Percentiles rank a stretch among this genome's conserved stretches.
Evolutionary conservation across 2,329 filamentous ascomycete species (phyloP).

Genomic region (Paramyrothecium roridum): DNA sequence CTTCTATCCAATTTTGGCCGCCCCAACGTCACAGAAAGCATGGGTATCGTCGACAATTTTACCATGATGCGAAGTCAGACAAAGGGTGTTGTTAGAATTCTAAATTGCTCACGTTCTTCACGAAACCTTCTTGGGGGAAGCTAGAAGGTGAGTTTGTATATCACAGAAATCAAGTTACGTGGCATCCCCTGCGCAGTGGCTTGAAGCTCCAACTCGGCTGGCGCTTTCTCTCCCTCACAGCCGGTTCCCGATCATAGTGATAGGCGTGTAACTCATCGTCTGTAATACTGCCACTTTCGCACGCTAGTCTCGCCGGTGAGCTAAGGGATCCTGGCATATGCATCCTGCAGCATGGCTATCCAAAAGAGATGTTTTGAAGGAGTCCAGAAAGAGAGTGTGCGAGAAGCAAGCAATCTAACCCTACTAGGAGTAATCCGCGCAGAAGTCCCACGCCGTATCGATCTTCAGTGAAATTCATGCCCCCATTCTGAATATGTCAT

Average conservation of each 20-base stretch:
- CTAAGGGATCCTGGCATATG: slow-evolving; percentile 24
- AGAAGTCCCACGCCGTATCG: slow-evolving; percentile 24
- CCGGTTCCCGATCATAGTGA: not conserved
- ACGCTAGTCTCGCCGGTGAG: slow-evolving; percentile 8
- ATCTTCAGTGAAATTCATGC: slow-evolving; percentile 25
- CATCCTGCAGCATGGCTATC: slow-evolving; percentile 34
- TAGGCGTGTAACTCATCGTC: not conserved
- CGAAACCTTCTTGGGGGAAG: no score
- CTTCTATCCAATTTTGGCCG: no score
- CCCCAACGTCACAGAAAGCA: no score
- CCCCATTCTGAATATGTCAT: slow-evolving; percentile 20
- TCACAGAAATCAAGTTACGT: no score
- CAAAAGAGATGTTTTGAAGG: slow-evolving; percentile 28
- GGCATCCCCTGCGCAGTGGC: no score
- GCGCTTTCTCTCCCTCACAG: not conserved
- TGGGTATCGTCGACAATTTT: no score
- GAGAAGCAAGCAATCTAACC: slow-evolving; percentile 34
- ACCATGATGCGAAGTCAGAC: no score
- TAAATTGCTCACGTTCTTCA: no score
- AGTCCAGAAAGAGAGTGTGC: slow-evolving; percentile 30
- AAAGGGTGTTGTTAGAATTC: no score
- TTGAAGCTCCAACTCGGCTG: no score
- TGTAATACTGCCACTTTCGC: not conserved
- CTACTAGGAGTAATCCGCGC: slow-evolving; percentile 9
- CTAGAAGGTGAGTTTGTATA: no score